Percentiles rank a stretch among this genome's conserved stretches.
These are phyloP conservation scores for Oryza australiensis DNA, from an alignment of 176 grass and related monocot species.

Conservation along the genomic window DNA sequence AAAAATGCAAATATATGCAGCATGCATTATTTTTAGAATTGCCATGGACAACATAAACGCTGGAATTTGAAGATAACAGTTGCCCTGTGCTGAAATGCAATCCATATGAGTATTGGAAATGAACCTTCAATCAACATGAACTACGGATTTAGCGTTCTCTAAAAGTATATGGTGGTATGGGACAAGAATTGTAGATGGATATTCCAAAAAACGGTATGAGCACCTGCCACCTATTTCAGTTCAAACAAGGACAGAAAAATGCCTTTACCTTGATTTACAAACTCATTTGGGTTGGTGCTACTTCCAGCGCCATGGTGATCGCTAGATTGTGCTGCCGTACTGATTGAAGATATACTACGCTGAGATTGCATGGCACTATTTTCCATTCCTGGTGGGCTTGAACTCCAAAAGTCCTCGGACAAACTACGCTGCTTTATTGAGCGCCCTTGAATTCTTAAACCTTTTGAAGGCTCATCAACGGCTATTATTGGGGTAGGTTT, in stretches of 20 bases:
- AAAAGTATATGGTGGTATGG: neutral
- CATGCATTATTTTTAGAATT: neutral
- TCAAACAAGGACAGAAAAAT: neutral
- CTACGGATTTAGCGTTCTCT: neutral
- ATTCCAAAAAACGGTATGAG: neutral
- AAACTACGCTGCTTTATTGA: constrained; percentile 55
- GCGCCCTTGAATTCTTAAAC: constrained; percentile 84
- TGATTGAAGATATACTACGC: constrained; percentile 92
- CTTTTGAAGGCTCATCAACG: constrained; percentile 92
- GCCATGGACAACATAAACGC: neutral
- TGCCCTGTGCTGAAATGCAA: neutral
- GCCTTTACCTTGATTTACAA: constrained; percentile 85
- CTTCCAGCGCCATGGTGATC: constrained; percentile 70
- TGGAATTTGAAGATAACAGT: neutral
- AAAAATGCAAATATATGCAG: neutral
- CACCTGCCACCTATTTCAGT: neutral
- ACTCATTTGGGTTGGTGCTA: constrained; percentile 68
- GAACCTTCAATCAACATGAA: neutral
- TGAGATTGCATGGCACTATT: constrained; percentile 76
- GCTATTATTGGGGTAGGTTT: constrained; percentile 83
- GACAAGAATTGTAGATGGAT: neutral
- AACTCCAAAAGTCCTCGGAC: constrained; percentile 93
- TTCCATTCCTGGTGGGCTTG: constrained; percentile 80
- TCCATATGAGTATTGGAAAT: neutral
- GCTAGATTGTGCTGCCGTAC: constrained; percentile 53